A percentile compares a stretch with the other conserved stretches of the same genome.
Evolutionary conservation across 1,139 yeast species (phyloP).

Genomic region (Suhomyces choctaworum): DNA sequence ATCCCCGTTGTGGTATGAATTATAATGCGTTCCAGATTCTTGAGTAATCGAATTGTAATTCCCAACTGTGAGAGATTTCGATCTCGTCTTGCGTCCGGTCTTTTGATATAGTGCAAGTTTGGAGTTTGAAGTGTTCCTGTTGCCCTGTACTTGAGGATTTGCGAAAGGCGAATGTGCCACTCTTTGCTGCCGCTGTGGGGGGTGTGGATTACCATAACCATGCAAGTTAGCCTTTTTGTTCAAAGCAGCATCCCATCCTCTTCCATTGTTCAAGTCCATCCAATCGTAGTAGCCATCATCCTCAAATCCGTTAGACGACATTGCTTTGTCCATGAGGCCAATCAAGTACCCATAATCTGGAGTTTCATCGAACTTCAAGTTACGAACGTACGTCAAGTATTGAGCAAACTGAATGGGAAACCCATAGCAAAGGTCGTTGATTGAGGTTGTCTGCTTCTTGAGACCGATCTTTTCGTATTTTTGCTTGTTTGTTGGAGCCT

Average conservation of each 20-base stretch:
- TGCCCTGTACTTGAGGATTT: conserved; percentile 5
- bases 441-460: conserved; percentile 70
- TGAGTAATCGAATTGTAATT: conserved; percentile 33
- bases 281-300: conserved; percentile 73
- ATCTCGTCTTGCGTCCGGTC: conserved; percentile 10
- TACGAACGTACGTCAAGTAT: conserved; percentile 69
- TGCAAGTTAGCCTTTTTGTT: conserved; percentile 79
- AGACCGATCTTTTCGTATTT: conserved; percentile 82
- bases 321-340: conserved; percentile 45
- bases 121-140: conserved; percentile 13
- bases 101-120: conserved; percentile 12
- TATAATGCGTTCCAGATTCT: conserved; percentile 17
- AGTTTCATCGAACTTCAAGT: conserved; percentile 70
- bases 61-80: conserved; percentile 23
- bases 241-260: conserved; percentile 79
- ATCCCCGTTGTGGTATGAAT: conserved; percentile 6
- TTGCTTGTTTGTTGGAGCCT: conserved; percentile 80
- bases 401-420: conserved; percentile 78
- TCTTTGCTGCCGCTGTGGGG: conserved; percentile 44
- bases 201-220: conserved; percentile 76
- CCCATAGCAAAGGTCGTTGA: conserved; percentile 66
- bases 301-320: conserved; percentile 30
- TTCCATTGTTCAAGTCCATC: conserved; percentile 80
- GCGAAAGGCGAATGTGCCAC: conserved; percentile 17
- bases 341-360: conserved; percentile 65